phyloP scores from a whole-genome alignment of 2,329 filamentous ascomycete genomes.

The Pseudocercospora macadamiae region DNA sequence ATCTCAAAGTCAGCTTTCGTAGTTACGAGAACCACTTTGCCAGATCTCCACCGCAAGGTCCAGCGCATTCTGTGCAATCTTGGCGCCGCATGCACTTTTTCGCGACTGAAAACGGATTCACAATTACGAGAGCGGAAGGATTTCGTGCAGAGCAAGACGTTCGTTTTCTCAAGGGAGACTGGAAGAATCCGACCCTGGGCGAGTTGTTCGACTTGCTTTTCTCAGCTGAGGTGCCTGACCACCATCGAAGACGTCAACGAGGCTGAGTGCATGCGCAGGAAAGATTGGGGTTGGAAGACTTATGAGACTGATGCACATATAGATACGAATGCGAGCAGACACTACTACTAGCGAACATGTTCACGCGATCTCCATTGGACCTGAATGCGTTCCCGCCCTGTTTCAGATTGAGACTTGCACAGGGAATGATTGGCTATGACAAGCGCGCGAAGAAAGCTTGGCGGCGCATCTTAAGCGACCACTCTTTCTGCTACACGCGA shows the following conservation, averaged over 20 bases:
- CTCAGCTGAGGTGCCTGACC: background rate
- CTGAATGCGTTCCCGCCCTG: no score
- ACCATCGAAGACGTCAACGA: no score
- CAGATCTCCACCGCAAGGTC: background rate
- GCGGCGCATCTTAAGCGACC: background rate
- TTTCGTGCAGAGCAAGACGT: background rate
- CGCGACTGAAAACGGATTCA: background rate
- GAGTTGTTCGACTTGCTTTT: background rate
- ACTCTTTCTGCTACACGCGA: background rate
- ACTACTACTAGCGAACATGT: no score
- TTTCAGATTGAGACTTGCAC: background rate
- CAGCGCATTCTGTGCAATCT: background rate
- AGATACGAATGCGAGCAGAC: no score
- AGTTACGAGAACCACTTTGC: no score
- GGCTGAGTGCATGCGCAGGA: no score
- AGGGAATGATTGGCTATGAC: background rate
- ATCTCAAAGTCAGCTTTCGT: no score
- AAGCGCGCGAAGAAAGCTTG: background rate
- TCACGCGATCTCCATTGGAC: no score
- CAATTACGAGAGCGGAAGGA: background rate
- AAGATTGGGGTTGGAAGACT: no score
- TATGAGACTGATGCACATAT: no score
- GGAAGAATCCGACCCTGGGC: background rate
- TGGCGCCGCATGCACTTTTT: background rate
- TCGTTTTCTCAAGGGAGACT: background rate